Evolutionary conservation across 495 filamentous ascomycete genomes (phyloP).

Genomic region (Aspergillus egyptiacus): DNA sequence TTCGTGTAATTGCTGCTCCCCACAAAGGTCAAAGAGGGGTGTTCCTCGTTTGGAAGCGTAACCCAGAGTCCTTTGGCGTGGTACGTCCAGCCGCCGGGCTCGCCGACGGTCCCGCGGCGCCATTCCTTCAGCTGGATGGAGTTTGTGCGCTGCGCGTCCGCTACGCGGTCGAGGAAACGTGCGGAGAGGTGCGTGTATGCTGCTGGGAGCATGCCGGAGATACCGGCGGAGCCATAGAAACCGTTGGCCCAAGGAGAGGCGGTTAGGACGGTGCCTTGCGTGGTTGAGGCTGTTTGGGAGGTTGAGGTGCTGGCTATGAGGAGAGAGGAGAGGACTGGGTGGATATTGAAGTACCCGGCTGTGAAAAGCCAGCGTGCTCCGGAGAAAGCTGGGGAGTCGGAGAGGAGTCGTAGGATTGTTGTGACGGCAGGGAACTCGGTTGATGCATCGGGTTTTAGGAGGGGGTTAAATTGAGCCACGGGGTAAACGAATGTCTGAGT

Average conservation of each 20-base stretch:
- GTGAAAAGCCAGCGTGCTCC: conserved; percentile 88
- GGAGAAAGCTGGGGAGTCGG: conserved; percentile 48
- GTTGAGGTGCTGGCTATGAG: conserved; percentile 57
- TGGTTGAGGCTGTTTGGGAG: conserved; percentile 25
- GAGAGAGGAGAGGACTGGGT: conserved; percentile 68
- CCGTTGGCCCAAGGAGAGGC: conserved; percentile 95
- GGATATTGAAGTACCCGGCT: conserved; percentile 97
- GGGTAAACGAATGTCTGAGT: conserved; percentile 77
- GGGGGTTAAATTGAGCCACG: conserved; percentile 72
- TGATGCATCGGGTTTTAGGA: conserved; percentile 70
- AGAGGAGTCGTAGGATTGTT: conserved; percentile 62
- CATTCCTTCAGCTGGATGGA: conserved; percentile 80
- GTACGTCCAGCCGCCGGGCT: conserved; percentile 89
- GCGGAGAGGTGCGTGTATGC: conserved; percentile 86
- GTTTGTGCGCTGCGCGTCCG: conserved; percentile 51
- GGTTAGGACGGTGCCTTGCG: conserved; percentile 78
- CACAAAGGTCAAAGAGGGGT: conserved; percentile 73
- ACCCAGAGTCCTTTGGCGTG: conserved; percentile 98
- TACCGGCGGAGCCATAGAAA: conserved; percentile 83
- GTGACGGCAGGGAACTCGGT: conserved; percentile 82
- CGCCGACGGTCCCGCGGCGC: conserved; percentile 72
- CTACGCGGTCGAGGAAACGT: conserved; percentile 69
- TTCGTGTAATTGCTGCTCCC: conserved; percentile 96
- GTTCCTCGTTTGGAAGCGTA: conserved; percentile 53
- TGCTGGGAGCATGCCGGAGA: conserved; percentile 82